Percentiles rank a stretch among this genome's conserved stretches.
Conservation (phyloP, 805 yeast genomes). For the Nakazawaea wickerhamii region DNA sequence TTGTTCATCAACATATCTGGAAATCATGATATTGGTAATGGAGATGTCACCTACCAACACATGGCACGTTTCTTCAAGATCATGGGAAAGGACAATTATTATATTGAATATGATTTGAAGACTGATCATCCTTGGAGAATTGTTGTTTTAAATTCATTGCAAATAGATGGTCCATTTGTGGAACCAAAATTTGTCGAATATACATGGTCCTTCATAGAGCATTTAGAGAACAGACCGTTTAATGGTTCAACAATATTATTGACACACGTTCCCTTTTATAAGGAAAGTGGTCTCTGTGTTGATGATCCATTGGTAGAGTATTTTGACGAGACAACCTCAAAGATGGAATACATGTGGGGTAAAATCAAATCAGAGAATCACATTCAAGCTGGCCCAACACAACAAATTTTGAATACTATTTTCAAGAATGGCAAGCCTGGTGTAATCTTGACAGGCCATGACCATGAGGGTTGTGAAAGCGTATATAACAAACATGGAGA, state of each 20-base stretch:
- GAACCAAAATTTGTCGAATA: constrained; percentile 63
- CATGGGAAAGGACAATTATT: constrained; percentile 84
- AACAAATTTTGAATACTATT: constrained; percentile 62
- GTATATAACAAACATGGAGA: constrained; percentile 45
- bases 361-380: constrained; percentile 82
- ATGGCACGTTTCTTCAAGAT: constrained; percentile 67
- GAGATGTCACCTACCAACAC: constrained; percentile 91
- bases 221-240: constrained; percentile 49
- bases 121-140: constrained; percentile 76
- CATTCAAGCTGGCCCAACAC: constrained; percentile 59
- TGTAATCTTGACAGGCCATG: constrained; percentile 87
- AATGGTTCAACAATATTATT: constrained; percentile 76
- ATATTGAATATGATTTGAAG: constrained; percentile 61
- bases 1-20: constrained; percentile 83
- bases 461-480: constrained; percentile 88
- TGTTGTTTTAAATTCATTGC: constrained; percentile 79
- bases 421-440: constrained; percentile 70
- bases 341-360: constrained; percentile 65
- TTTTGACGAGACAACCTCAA: constrained; percentile 48
- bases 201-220: constrained; percentile 70
- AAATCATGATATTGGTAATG: constrained; percentile 95
- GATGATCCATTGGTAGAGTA: constrained; percentile 78
- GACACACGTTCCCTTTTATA: constrained; percentile 88
- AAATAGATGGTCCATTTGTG: constrained; percentile 85
- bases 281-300: constrained; percentile 72